A percentile compares a stretch with the other conserved stretches of the same genome.
These are phyloP conservation scores for Claviceps purpurea DNA, from an alignment of 2,329 filamentous ascomycete genomes.

Conservation along the genomic window DNA sequence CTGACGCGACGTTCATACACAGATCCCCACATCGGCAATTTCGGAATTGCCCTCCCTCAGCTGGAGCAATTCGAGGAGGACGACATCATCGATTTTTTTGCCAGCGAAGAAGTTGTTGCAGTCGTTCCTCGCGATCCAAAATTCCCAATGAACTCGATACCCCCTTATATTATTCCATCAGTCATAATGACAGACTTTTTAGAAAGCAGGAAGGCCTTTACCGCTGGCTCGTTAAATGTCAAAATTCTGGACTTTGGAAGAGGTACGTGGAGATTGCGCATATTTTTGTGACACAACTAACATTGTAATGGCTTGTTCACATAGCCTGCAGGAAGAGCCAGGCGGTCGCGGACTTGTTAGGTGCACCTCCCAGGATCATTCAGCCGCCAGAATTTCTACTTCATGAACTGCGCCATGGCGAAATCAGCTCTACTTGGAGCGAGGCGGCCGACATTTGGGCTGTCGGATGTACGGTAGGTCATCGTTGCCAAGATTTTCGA, in stretches of 20 bases:
- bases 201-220: background rate
- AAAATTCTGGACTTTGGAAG: slow-evolving; percentile 2
- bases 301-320: background rate
- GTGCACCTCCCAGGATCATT: too few relatives aligned
- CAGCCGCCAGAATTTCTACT: too few relatives aligned
- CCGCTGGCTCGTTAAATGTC: background rate
- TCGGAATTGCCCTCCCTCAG: background rate
- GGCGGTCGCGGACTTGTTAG: too few relatives aligned
- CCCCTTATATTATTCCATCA: background rate
- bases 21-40: background rate
- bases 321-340: background rate
- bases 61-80: background rate
- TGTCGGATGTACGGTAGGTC: background rate
- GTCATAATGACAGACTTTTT: background rate
- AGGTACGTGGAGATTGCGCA: background rate
- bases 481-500: background rate
- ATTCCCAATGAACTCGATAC: background rate
- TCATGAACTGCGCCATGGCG: too few relatives aligned
- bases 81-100: background rate
- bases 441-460: too few relatives aligned
- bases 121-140: background rate
- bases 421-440: too few relatives aligned
- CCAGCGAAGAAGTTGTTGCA: background rate
- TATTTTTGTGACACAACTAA: background rate
- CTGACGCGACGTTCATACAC: background rate